Percentiles rank a stretch among this genome's conserved stretches.
phyloP scores from a whole-genome alignment of 331 rosid genomes.

The Quercus lobata region DNA sequence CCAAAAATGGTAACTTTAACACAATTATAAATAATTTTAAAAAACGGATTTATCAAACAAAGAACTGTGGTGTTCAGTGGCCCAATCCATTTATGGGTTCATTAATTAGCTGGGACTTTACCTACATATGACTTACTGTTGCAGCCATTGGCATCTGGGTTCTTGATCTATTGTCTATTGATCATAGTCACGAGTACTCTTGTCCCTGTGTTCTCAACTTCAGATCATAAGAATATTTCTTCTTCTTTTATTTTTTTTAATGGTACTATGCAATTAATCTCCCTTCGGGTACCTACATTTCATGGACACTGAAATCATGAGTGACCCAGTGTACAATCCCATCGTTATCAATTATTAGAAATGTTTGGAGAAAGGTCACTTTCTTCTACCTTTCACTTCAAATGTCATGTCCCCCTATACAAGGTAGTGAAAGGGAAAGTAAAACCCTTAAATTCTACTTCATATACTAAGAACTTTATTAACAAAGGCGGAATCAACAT shows the following conservation, averaged over 20 bases:
- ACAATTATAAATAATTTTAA: too few species aligned
- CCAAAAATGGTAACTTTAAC: too few species aligned
- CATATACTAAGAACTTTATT: too few species aligned
- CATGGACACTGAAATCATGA: neutral
- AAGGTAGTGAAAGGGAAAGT: neutral
- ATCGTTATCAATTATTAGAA: neutral
- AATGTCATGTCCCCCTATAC: conserved; percentile 7
- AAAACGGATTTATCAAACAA: too few species aligned
- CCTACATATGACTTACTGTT: neutral
- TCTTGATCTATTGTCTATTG: neutral
- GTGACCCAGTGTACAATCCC: neutral
- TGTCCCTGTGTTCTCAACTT: neutral
- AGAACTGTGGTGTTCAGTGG: too few species aligned
- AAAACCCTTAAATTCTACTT: neutral
- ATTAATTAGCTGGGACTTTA: neutral
- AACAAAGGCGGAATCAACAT: too few species aligned
- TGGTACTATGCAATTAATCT: neutral
- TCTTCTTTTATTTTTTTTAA: too few species aligned
- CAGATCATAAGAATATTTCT: neutral
- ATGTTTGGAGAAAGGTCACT: conserved; percentile 17
- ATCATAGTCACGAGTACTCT: neutral
- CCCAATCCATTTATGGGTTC: too few species aligned
- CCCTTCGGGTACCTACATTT: neutral
- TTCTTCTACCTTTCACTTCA: conserved; percentile 5
- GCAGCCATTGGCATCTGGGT: neutral